Base-by-base conservation (phyloP, 169 alveolate species). In the Nephromyces sp. region DNA sequence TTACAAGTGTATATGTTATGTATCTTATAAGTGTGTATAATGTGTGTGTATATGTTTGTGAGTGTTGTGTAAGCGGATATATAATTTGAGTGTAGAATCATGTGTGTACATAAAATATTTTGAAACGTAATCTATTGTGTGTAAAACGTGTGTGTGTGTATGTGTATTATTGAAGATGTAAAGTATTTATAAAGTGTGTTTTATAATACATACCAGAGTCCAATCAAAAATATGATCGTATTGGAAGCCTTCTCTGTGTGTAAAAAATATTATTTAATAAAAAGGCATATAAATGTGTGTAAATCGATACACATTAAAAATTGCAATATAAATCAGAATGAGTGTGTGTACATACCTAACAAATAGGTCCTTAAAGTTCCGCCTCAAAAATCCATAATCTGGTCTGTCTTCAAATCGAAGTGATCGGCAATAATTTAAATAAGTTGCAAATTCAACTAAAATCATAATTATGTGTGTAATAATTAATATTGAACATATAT, bases 151-250 rank as follows among this genome's bases (percentile, higher is more conserved):
- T n/a, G n/a, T n/a, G n/a, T n/a, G n/a, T n/a, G n/a, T n/a, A n/a
- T n/a, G n/a, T n/a, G n/a, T n/a, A n/a, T n/a, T n/a, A n/a, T n/a
- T n/a, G n/a, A n/a, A n/a, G n/a, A n/a, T n/a, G n/a, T n/a, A n/a
- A n/a, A n/a, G n/a, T n/a, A n/a, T n/a, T n/a, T n/a, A n/a, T n/a
- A n/a, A n/a, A n/a, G n/a, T n/a, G n/a, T n/a, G n/a, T n/a, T n/a
- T n/a, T 57, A 66, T 31, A 4, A 66, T 27, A 62, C 83, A 70
- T 66, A 77, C 83, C 66, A 77, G 71, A 31, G 96, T 92, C 98
- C 98, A 95, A 80, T 95, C 98, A 80, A 93, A 95, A 68, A 93
- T 89, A 79, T 92, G 92, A 82, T 95, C 98, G 79, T 93, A 93
- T 82, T 91, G 94, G 71, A 86, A 87, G 32, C 96, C 97, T 83